Evolutionary conservation across 192 early-diverging fungal genomes (phyloP), one percentile per base, ranked within the genome.

Genomic region (Coemansia sp.): DNA sequence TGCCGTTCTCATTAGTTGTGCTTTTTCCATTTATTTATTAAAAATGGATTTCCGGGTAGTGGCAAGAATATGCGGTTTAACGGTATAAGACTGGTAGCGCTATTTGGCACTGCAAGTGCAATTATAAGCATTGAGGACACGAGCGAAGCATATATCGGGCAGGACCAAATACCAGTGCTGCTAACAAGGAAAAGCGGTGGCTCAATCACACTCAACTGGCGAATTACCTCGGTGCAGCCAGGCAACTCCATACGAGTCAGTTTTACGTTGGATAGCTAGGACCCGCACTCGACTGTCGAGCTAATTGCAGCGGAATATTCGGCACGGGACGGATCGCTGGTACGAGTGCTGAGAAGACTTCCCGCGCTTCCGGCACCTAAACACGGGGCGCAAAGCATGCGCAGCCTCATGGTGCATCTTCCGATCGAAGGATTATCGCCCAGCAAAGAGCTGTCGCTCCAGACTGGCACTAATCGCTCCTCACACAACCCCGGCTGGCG

Each of bases 241-340:
- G 73, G 73, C 31, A 63, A 61, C 28, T 23, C 64, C 5, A 65
- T 75, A 24, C 68, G 49, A 7, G 46, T 76, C 9, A 56, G 55
- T 31, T 63, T 76, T 18, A 58, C 25, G 24, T 15, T 25, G 6
- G 53, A 67, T 0, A 55, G 57, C 21, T 12, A 15, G 9, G 48
- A 57, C 26, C 44, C 53, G 9, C 68, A 2, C 7, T 58, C 11
- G 20, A 64, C 24, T 61, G 60, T 56, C 59, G 50, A 63, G 28
- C 20, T 70, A 4, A 60, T 76, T 28, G 68, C 68, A n/a, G 68
- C 68, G 3, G 64, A 63, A 9, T 76, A 76, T 37, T 71, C 68
- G 9, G 58, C 64, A 18, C 56, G 62, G 17, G 64, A 76, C 37
- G 68, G 68, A 11, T 71, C 64, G 1, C 61, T 76, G 25, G 68